A percentile compares a stretch with the other conserved stretches of the same genome.
These are phyloP conservation scores for Dissoconium aciculare DNA, from an alignment of 2,329 filamentous ascomycete species.

Conservation along the genomic window DNA sequence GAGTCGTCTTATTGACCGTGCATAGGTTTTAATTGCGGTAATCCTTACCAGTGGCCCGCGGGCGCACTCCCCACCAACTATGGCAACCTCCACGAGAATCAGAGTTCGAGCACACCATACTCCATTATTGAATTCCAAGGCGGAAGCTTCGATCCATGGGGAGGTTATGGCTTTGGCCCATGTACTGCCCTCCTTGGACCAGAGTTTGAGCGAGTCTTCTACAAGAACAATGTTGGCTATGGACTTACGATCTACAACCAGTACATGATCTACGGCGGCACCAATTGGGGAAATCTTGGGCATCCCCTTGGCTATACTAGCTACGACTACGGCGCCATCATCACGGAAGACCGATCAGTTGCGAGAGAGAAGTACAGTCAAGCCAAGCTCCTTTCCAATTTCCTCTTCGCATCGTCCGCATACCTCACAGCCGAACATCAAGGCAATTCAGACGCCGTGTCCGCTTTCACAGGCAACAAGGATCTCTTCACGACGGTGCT, in stretches of 20 bases:
- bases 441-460: slow-evolving; percentile 30
- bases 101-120: slow-evolving; percentile 52
- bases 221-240: slow-evolving; percentile 39
- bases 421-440: slow-evolving; percentile 49
- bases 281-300: slow-evolving; percentile 66
- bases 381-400: slow-evolving; percentile 61
- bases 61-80: slow-evolving; percentile 42
- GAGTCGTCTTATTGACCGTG: not conserved
- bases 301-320: slow-evolving; percentile 45
- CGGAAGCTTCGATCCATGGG: slow-evolving; percentile 56
- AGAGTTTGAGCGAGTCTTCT: slow-evolving; percentile 65
- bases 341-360: slow-evolving; percentile 54
- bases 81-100: slow-evolving; percentile 38
- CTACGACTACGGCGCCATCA: slow-evolving; percentile 48
- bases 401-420: slow-evolving; percentile 55
- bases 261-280: slow-evolving; percentile 69
- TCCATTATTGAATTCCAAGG: slow-evolving; percentile 42
- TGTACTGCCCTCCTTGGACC: slow-evolving; percentile 52
- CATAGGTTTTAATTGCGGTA: slow-evolving; percentile 41
- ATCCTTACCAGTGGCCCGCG: slow-evolving; percentile 47
- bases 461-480: slow-evolving; percentile 38
- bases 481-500: slow-evolving; percentile 48
- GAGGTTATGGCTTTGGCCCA: slow-evolving; percentile 52
- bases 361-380: slow-evolving; percentile 65
- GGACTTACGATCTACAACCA: slow-evolving; percentile 54